Conservation (phyloP, 192 early-diverging fungal species). For the Coemansia sp. region DNA sequence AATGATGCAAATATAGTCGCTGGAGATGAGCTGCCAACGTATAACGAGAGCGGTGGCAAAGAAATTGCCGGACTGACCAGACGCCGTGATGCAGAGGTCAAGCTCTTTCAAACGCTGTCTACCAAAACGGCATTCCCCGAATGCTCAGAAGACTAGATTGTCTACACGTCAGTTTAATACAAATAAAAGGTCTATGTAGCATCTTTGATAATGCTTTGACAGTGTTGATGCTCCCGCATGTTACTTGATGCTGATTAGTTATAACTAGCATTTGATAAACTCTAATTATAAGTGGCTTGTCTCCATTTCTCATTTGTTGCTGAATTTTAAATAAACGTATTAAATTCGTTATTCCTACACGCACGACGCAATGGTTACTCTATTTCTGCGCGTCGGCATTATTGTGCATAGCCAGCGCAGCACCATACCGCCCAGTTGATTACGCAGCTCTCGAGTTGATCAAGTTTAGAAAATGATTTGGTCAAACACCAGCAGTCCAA, state of each 20-base stretch:
- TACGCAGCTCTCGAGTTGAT: constrained; percentile 17
- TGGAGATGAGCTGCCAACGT: not conserved
- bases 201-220: too few species aligned
- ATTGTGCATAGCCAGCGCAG: not conserved
- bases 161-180: too few species aligned
- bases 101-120: not conserved
- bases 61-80: not conserved
- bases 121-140: not conserved
- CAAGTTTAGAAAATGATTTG: constrained; percentile 18
- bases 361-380: too few species aligned
- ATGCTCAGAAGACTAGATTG: not conserved
- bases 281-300: too few species aligned
- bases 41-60: not conserved
- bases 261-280: too few species aligned
- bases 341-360: too few species aligned
- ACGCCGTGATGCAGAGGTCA: not conserved
- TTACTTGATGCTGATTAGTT: too few species aligned
- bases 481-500: constrained; percentile 12
- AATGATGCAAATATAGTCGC: not conserved
- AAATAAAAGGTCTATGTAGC: too few species aligned
- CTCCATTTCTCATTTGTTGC: too few species aligned
- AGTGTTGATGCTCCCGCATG: too few species aligned
- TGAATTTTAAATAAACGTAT: too few species aligned
- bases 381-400: not conserved
- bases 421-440: constrained; percentile 3